Evolutionary conservation across 176 grass and related monocot species (phyloP).

Genomic region (Carex myosuroides): DNA sequence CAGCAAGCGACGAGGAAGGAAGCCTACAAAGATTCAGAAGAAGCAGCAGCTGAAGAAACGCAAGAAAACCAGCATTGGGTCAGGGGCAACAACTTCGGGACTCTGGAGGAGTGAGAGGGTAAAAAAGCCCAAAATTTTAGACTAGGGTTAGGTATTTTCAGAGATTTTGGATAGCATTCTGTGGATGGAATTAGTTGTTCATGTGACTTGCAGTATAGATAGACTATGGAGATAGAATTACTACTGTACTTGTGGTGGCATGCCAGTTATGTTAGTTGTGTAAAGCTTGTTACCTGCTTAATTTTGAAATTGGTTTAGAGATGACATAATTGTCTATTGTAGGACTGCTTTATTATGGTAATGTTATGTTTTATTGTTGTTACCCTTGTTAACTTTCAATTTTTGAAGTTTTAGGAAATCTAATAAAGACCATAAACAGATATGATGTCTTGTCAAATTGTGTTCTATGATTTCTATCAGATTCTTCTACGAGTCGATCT

Average conservation of each 20-base stretch:
- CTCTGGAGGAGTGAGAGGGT: slow-evolving; percentile 23
- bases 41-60: neutral
- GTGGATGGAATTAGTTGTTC: slow-evolving; percentile 7
- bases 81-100: neutral
- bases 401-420: neutral
- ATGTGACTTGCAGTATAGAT: slow-evolving; percentile 9
- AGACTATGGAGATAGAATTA: neutral
- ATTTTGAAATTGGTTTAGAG: neutral
- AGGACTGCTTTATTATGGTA: neutral
- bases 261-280: slow-evolving; percentile 7
- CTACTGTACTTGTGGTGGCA: neutral
- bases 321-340: neutral
- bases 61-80: slow-evolving; percentile 17
- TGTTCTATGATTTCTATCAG: neutral
- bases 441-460: neutral
- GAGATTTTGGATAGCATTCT: neutral
- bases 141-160: neutral
- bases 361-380: neutral
- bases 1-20: slow-evolving; percentile 54
- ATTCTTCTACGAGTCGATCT: neutral
- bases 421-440: neutral
- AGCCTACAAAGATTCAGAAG: slow-evolving; percentile 34
- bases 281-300: slow-evolving; percentile 1
- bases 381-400: neutral
- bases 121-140: slow-evolving; percentile 23